Base-by-base conservation (phyloP, 306 rosid species). In the Cicer cuneatum region DNA sequence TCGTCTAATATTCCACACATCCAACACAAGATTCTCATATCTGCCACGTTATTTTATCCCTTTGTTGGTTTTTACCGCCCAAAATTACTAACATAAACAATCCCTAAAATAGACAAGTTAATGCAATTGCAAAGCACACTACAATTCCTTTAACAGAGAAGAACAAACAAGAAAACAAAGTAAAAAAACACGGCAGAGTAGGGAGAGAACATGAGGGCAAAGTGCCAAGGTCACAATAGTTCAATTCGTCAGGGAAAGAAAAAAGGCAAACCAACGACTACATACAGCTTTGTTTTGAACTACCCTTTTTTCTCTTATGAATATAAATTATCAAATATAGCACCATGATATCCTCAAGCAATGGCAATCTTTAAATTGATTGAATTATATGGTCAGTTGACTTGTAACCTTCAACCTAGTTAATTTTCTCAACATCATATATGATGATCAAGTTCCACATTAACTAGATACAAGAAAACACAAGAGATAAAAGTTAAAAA, bases 391-490 rank as follows among this genome's bases (percentile, higher is more conserved):
- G 9, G 47, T 21, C 49, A 45, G 3, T 45, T 45, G 45, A n/a
- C 69, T 6, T 15, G 35, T 29, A 72, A 66, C 52, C 74, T 49
- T 74, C n/a, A 18, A 16, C 43, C 62, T 72, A 51, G 29, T 40
- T 33, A 61, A 48, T 59, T 41, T 46, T 51, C 24, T 5, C 29
- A 53, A 57, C 19, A 51, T 7, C 1, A 52, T 45, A 13, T 42
- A 24, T 24, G 33, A 24, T 2, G 2, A 24, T 24, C 4, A 24
- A 24, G 33, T 24, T 24, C 33, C 33, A 24, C 33, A 64, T 69
- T 46, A 41, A 41, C 29, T 21, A 5, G 49, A 42, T 42, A 73
- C 62, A 73, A 73, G 64, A 24, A 53, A 45, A 45, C 14, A 73
- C 18, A 54, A 13, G 12, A 60, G 38, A 33, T 47, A 45, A 6